phyloP scores from a whole-genome alignment of 768 basidiomycete species.

The Collybia nuda region DNA sequence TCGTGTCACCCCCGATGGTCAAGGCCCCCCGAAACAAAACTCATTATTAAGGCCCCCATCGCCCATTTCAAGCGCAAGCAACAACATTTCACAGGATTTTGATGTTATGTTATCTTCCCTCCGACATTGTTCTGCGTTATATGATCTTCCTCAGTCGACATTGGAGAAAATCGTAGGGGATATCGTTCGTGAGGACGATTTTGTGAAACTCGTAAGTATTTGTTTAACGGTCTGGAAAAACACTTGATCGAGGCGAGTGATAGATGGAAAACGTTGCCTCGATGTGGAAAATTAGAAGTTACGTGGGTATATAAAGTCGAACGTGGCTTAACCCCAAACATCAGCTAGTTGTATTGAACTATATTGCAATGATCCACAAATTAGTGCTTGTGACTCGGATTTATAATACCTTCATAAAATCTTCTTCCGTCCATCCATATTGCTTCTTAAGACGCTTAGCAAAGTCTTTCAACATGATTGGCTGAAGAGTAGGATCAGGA shows the following conservation, averaged over 20 bases:
- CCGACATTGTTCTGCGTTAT: constrained; percentile 45
- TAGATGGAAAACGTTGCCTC: constrained; percentile 55
- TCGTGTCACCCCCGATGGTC: not conserved
- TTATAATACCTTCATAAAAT: constrained; percentile 28
- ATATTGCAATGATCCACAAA: no score
- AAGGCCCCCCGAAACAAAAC: constrained; percentile 7
- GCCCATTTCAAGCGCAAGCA: constrained; percentile 7
- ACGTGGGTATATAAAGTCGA: constrained; percentile 19
- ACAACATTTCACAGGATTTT: constrained; percentile 2
- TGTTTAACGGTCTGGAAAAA: not conserved
- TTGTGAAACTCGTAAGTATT: constrained; percentile 64
- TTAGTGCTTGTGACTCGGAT: no score
- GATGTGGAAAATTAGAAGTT: constrained; percentile 51
- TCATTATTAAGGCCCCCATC: constrained; percentile 11
- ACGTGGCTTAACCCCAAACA: not conserved
- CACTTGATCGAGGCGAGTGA: not conserved
- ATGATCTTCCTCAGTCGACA: constrained; percentile 46
- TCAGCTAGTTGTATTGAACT: not conserved
- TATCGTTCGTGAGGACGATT: constrained; percentile 74
- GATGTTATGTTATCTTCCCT: constrained; percentile 36
- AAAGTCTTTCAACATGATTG: constrained; percentile 47
- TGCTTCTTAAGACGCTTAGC: constrained; percentile 56
- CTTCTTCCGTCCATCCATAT: constrained; percentile 67
- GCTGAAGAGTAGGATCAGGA: constrained; percentile 65
- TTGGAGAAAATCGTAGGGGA: constrained; percentile 60